These are phyloP conservation scores for Theileria parva DNA, from an alignment of 169 alveolate species.

Conservation along the genomic window DNA sequence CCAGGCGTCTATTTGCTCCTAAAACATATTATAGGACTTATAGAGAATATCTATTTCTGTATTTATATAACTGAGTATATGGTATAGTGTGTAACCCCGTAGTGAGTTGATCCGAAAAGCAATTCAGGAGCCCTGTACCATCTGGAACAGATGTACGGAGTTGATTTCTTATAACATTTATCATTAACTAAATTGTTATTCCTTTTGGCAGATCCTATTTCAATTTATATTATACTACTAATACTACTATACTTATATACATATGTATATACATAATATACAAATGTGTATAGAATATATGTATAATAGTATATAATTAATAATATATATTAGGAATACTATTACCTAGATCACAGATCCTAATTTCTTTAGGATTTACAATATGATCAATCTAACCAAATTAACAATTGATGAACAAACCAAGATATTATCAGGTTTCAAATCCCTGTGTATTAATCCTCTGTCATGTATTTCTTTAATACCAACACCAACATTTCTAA, in stretches of 20 bases:
- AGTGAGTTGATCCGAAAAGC: slow-evolving; percentile 68
- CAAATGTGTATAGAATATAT: background rate
- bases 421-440: slow-evolving; percentile 76
- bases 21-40: background rate
- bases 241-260: background rate
- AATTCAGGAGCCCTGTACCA: slow-evolving; percentile 80
- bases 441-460: slow-evolving; percentile 73
- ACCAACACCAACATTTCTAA: slow-evolving; percentile 70
- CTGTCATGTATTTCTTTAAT: slow-evolving; percentile 65
- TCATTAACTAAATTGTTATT: slow-evolving; percentile 30
- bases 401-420: slow-evolving; percentile 23
- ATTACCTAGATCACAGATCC: slow-evolving; percentile 74
- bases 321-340: background rate
- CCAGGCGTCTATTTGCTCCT: slow-evolving; percentile 57
- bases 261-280: too few relatives aligned
- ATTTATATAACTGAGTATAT: background rate
- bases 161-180: slow-evolving; percentile 50
- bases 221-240: background rate
- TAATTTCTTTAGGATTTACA: slow-evolving; percentile 49
- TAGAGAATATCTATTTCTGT: background rate
- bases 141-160: slow-evolving; percentile 76
- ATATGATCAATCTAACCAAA: slow-evolving; percentile 65
- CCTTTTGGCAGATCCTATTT: background rate
- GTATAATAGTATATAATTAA: background rate
- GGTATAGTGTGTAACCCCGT: slow-evolving; percentile 48